These are phyloP conservation scores for Microbotryum lychnidis-dioicae DNA, from an alignment of 1,284 basidiomycete genomes.

Conservation along the genomic window DNA sequence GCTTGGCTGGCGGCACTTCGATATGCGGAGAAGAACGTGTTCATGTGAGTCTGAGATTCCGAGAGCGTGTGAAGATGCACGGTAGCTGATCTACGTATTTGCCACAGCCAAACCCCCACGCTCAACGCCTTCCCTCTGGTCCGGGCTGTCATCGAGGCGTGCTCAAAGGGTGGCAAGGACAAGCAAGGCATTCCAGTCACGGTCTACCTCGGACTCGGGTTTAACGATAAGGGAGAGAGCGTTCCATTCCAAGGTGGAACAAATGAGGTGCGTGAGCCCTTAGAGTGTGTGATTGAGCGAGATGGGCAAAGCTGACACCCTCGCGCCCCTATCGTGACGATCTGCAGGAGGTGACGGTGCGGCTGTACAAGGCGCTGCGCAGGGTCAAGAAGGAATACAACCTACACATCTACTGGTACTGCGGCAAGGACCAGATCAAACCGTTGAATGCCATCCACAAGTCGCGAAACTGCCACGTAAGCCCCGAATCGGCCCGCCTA, in stretches of 20 bases:
- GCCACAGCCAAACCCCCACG: conserved; percentile 58
- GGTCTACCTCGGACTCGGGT: conserved; percentile 57
- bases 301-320: not conserved
- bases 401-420: conserved; percentile 60
- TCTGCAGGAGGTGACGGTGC: conserved; percentile 52
- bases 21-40: conserved; percentile 59
- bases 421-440: conserved; percentile 40
- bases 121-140: conserved; percentile 64
- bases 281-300: too few relatives aligned
- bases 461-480: conserved; percentile 62
- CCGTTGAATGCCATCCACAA: conserved; percentile 64
- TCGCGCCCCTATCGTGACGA: too few relatives aligned
- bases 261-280: conserved; percentile 47
- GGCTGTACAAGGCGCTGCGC: conserved; percentile 53
- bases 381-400: conserved; percentile 48
- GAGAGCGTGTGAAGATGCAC: not conserved
- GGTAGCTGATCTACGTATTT: not conserved
- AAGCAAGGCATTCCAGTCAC: conserved; percentile 53
- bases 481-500: conserved; percentile 16
- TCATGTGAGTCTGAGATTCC: conserved; percentile 48
- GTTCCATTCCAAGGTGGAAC: conserved; percentile 72
- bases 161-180: conserved; percentile 44
- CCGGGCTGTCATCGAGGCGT: conserved; percentile 57
- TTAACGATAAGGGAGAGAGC: conserved; percentile 61
- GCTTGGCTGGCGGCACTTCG: conserved; percentile 67